Evolutionary conservation across 2,329 filamentous ascomycete genomes (phyloP).

Genomic region (Fusarium albosuccineum): DNA sequence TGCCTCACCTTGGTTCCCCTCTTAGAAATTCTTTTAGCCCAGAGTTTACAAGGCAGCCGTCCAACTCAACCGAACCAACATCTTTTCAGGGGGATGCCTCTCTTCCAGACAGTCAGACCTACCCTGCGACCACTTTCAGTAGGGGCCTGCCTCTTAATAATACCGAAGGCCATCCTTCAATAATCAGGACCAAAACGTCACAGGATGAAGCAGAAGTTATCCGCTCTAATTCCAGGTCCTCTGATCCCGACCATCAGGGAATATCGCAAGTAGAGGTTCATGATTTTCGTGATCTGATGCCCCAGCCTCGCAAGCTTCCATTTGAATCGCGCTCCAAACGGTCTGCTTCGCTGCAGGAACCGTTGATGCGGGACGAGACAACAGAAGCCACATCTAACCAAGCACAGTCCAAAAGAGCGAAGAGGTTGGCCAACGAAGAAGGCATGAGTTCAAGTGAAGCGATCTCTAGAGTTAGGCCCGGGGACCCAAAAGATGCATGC

Average conservation of each 20-base stretch:
- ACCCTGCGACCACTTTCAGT: not conserved
- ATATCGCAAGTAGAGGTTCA: not conserved
- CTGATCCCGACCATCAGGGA: not conserved
- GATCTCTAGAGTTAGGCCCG: not conserved
- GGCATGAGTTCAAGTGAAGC: not conserved
- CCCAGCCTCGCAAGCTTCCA: slow-evolving; percentile 49
- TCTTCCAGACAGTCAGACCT: too few relatives aligned
- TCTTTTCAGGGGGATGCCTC: not conserved
- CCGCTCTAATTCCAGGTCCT: not conserved
- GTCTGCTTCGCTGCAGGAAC: not conserved
- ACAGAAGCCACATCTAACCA: not conserved
- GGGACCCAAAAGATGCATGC: not conserved
- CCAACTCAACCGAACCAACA: not conserved
- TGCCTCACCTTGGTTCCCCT: slow-evolving; percentile 47
- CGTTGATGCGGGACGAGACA: not conserved
- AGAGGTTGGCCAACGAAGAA: not conserved
- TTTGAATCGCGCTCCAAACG: slow-evolving; percentile 33
- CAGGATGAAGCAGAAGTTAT: too few relatives aligned
- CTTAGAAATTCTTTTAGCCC: slow-evolving; percentile 39
- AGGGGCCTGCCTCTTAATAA: not conserved
- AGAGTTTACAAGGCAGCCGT: not conserved
- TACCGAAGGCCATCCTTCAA: not conserved
- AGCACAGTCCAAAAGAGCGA: not conserved
- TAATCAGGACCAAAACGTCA: too few relatives aligned
- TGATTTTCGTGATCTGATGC: slow-evolving; percentile 49